Base-by-base conservation (phyloP, 805 yeast species). In the Candida michaelii region DNA sequence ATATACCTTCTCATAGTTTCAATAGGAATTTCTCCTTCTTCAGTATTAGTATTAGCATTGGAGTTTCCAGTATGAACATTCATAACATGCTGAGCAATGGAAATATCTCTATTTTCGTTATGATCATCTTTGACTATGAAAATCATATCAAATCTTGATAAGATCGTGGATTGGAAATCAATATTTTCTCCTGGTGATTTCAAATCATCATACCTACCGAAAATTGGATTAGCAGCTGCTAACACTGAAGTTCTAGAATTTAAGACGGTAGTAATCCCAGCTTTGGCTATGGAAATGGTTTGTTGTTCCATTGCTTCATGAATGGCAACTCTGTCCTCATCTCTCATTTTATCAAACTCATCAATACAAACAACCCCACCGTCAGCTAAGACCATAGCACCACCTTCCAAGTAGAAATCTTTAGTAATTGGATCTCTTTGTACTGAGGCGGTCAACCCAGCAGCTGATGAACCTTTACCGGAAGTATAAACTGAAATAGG, bases 291-390 rank as follows among this genome's bases (percentile, higher is more conserved):
- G 11, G 98, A 91, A 46, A 93, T 93, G 0, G 99, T 93, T 66
- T 93, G 99, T 66, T 93, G 99, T 70, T 93, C 99, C 99, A 93
- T 93, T 10, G 99, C 99, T 73, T 93, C 99, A 65, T 93, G 99
- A 52, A 93, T 93, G 0, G 99, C 98, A 29, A 93, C 98, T 60
- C 99, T 78, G 65, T 93, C 99, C 62, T 93, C 98, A 58, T 93
- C 99, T 62, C 98, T 77, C 99, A 93, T 93, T 73, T 93, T 93
- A 65, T 93, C 99, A 60, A 93, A 93, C 75, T 93, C 99, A 72
- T 93, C 99, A 58, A 93, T 93, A 76, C 98, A 93, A 36, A 91
- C 97, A 39, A 93, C 97, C 51, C 99, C 99, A 30, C 98, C 98
- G 68, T 93, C 99, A 0, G 99, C 99, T 39, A 93, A 72, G n/a